Evolutionary conservation across 768 basidiomycete genomes (phyloP), one percentile per base, ranked within the genome.

Genomic region (Naganishia onofrii): DNA sequence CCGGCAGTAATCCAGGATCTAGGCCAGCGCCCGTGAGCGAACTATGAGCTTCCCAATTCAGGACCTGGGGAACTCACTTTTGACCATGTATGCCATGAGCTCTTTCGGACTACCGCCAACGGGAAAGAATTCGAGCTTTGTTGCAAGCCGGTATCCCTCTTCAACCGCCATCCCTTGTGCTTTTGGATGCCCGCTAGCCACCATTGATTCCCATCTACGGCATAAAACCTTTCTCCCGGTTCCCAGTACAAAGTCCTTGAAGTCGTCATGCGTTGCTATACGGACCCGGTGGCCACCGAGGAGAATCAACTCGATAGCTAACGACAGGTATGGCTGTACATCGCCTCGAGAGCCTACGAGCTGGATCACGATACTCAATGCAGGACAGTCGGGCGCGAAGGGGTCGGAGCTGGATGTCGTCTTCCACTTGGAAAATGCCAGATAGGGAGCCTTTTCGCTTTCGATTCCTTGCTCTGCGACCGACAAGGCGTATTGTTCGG

Each of bases 41-140:
- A 52, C 26, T 21, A 31, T 34, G 26, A 36, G 38, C 31, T 69
- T 21, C 31, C 58, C 52, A 3, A 3, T 51, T 31, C 13, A 21
- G 46, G 17, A 7, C 10, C 0, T 7, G 38, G 23, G 15, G 17
- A 31, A 74, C 84, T 72, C 70, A 88, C 88, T 89, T 77, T 86
- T 87, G 55, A 89, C 88, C 88, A 89, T 88, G 72, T 87, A 89
- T 55, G 86, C 86, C 87, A 89, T 88, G 13, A 89, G 79, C 66
- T 87, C 86, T 63, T 85, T 84, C 0, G 87, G 88, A 77, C 87
- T 83, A 0, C 87, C 88, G 12, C 88, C 87, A 36, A 87, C 85
- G 65, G 83, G 82, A 74, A 84, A 88, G 77, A 87, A 88, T 69
- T 88, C 87, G 6, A 88, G 78, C 13, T 70, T 70, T 5, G 17